Evolutionary conservation across 306 rosid genomes (phyloP).

Genomic region (Carpinus fangiana): DNA sequence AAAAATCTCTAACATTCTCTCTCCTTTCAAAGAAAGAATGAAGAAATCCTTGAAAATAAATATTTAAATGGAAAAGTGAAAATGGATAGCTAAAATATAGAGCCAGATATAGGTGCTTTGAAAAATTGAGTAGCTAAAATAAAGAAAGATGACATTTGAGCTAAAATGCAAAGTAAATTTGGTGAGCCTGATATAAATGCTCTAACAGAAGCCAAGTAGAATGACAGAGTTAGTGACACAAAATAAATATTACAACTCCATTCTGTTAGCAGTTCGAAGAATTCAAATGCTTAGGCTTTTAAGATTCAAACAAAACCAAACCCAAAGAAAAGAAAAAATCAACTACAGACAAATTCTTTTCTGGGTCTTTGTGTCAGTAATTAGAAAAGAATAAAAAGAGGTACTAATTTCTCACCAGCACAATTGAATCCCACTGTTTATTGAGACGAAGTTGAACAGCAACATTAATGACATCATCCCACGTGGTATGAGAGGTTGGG

Average conservation of each 20-base stretch:
- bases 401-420: slow-evolving; percentile 54
- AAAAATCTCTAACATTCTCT: too few relatives aligned
- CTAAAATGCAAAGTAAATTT: too few relatives aligned
- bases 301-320: neutral
- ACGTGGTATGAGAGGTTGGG: slow-evolving; percentile 65
- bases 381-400: neutral
- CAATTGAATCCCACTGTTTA: slow-evolving; percentile 74
- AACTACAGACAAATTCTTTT: neutral
- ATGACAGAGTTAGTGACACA: neutral
- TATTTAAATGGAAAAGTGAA: too few relatives aligned
- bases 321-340: neutral
- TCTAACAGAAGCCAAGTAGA: neutral
- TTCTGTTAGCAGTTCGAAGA: neutral
- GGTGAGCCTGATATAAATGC: too few relatives aligned
- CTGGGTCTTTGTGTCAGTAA: neutral
- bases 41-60: too few relatives aligned
- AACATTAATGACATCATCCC: slow-evolving; percentile 86
- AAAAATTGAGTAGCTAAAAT: too few relatives aligned
- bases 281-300: neutral
- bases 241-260: neutral
- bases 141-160: too few relatives aligned
- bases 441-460: slow-evolving; percentile 85
- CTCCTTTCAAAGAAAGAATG: too few relatives aligned
- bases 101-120: too few relatives aligned
- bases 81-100: too few relatives aligned